Evolutionary conservation across 768 basidiomycete genomes (phyloP), one percentile per base, ranked within the genome.

Genomic region (Kwoniella europaea): DNA sequence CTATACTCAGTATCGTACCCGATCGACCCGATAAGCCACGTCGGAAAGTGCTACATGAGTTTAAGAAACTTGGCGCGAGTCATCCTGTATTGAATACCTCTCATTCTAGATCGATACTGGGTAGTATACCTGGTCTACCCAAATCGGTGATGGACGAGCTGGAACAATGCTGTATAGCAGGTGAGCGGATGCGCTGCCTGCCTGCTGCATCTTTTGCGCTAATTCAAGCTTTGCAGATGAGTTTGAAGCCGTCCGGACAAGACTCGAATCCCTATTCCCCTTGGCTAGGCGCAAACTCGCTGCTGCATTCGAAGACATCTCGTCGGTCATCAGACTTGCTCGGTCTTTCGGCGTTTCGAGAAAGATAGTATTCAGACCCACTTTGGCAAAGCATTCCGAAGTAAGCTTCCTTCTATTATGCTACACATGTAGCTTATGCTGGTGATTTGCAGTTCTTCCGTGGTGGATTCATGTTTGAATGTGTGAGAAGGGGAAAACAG

Each of bases 381-480:
- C 76, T 2, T 63, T 82, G 68, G 71, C 76, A 2, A 61, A 73
- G 20, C 72, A 78, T 65, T 72, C 79, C 9, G 80, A 80, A 60
- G 80, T 78, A 52, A 68, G 79, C 35, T 24, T 9, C 10, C 18
- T 50, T 50, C 46, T 50, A 18, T 15, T 13, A 2, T 2, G 18
- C 52, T 62, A 16, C 12, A 15, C 20, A n/a, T 35, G 20, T 7
- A 59, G 20, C 3, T 10, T 29, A 53, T 15, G 35, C 35, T 52
- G 12, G 18, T 56, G 24, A 63, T 52, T 29, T 35, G 1, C 64
- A 82, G 79, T 75, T 79, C 56, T 82, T 79, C 74, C 57, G 71
- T 1, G 81, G 79, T 4, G 82, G 82, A n/a, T 66, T 82, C 65
- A 82, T 82, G 78, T 83, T 83, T 63, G 81, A 83, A 61, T 81